Evolutionary conservation across 139 green algal species (phyloP).

Genomic region (Raphidocelis subcapitata): DNA sequence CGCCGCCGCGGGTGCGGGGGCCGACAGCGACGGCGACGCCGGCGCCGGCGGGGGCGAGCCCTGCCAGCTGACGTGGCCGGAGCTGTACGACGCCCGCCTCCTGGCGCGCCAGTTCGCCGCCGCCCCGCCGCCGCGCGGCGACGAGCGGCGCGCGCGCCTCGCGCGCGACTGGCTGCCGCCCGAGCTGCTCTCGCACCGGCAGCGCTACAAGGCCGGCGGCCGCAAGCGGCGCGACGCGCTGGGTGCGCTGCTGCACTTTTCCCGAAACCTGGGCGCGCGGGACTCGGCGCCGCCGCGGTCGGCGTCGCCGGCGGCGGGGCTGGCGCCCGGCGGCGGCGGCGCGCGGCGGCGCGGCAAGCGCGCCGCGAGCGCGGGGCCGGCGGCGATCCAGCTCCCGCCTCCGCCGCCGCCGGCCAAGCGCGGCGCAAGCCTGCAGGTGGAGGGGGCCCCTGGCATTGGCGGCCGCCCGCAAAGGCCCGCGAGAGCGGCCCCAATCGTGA

Average conservation of each 20-base stretch:
- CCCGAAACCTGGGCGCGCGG: neutral
- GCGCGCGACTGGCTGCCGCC: neutral
- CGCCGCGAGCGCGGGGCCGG: too few relatives aligned
- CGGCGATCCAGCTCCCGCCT: too few relatives aligned
- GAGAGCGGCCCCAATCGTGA: too few relatives aligned
- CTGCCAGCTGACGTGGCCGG: constrained; percentile 2
- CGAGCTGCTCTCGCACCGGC: neutral
- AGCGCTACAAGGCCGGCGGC: neutral
- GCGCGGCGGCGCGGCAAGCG: too few relatives aligned
- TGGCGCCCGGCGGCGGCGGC: neutral
- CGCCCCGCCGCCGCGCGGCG: neutral
- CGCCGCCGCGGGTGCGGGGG: neutral
- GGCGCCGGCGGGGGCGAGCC: neutral
- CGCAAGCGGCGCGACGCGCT: neutral
- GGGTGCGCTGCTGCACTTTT: too few relatives aligned
- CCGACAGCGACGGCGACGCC: neutral
- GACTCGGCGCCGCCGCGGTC: neutral
- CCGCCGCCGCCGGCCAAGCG: too few relatives aligned
- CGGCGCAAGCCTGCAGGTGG: too few relatives aligned
- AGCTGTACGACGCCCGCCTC: constrained; percentile 20
- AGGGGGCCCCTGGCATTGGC: too few relatives aligned
- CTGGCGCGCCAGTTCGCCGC: neutral
- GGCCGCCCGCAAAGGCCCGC: too few relatives aligned
- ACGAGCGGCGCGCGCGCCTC: neutral
- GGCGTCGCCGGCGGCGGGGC: too few relatives aligned